These are phyloP conservation scores for Jackrogersella minutella DNA, from an alignment of 495 filamentous ascomycete genomes.

Conservation along the genomic window DNA sequence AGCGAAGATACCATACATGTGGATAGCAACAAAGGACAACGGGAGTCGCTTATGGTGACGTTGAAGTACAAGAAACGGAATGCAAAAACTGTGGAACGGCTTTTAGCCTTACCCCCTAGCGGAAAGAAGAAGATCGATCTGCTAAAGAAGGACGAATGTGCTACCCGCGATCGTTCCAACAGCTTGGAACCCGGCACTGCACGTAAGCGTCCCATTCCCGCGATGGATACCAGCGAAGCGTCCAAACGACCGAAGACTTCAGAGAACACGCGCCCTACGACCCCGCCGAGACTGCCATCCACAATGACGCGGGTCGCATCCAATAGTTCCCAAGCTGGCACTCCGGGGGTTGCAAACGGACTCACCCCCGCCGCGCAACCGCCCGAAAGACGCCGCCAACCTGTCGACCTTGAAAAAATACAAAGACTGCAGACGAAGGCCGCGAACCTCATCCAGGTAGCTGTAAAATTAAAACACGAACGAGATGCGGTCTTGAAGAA, in stretches of 20 bases:
- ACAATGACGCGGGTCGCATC: conserved; percentile 58
- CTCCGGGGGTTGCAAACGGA: conserved; percentile 49
- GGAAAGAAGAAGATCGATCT: conserved; percentile 49
- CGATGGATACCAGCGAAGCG: conserved; percentile 42
- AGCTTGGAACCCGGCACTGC: conserved; percentile 52
- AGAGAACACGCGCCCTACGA: conserved; percentile 45
- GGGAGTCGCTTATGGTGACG: conserved; percentile 31
- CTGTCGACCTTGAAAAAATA: conserved; percentile 37
- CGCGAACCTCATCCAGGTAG: conserved; percentile 44
- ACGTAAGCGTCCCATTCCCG: conserved; percentile 53
- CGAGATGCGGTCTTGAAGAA: conserved; percentile 51
- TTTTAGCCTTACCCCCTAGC: conserved; percentile 52
- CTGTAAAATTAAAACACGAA: conserved; percentile 54
- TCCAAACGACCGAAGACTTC: conserved; percentile 46
- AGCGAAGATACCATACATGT: conserved; percentile 42
- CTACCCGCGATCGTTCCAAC: conserved; percentile 47
- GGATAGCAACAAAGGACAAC: conserved; percentile 44
- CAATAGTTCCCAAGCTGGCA: conserved; percentile 54
- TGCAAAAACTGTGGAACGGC: conserved; percentile 52
- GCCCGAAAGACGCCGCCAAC: conserved; percentile 45
- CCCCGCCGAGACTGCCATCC: conserved; percentile 55
- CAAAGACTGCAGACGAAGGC: conserved; percentile 36
- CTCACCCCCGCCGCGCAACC: conserved; percentile 50
- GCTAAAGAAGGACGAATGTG: conserved; percentile 44
- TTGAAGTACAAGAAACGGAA: conserved; percentile 55